Base-by-base conservation (phyloP, 257 asterid species). In the Fraxinus americana region DNA sequence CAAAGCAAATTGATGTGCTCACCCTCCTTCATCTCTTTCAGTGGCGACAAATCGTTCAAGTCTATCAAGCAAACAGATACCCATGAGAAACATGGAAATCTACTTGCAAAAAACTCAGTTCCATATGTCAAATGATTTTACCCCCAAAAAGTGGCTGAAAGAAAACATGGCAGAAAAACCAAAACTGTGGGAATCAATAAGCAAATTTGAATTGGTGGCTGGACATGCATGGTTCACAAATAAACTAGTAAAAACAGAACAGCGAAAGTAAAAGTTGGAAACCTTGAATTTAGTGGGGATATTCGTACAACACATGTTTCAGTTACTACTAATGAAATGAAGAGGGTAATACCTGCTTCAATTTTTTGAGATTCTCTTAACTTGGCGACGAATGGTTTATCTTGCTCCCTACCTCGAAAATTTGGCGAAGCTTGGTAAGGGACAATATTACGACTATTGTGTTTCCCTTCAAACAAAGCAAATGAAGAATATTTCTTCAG, bases 401-500 rank as follows among this genome's bases (percentile, higher is more conserved):
- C 95, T 77, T 82, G 82, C 27, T 89, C 88, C 74, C 90, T 80
- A 65, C 91, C 86, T 67, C 77, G 83, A 78, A 87, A 90, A 2
- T 68, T 87, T 1, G 86, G n/a, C 8, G 97, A 92, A 70, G 72
- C 52, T 82, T 89, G 97, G 80, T 91, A 94, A 59, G 98, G 97
- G 65, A 71, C 67, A 43, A 74, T 50, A 41, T 83, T 80, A 78
- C 78, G 75, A 57, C 73, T 77, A 11, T 14, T 43, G 50, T 43
- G 50, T 57, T 83, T 86, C 78, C 96, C 91, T 65, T 83, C 85
- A 75, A 88, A 94, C 70, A 94, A 78, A 30, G 96, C 99, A 71
- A 94, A 94, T 16, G 92, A 82, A 67, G 99, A 94, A 67, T 72
- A 79, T 67, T 75, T 89, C 91, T 92, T 94, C 86, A 84, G 83